A percentile compares a stretch with the other conserved stretches of the same genome.
phyloP scores from a whole-genome alignment of 2,329 filamentous ascomycete genomes.

The Monosporascus cannonballus region DNA sequence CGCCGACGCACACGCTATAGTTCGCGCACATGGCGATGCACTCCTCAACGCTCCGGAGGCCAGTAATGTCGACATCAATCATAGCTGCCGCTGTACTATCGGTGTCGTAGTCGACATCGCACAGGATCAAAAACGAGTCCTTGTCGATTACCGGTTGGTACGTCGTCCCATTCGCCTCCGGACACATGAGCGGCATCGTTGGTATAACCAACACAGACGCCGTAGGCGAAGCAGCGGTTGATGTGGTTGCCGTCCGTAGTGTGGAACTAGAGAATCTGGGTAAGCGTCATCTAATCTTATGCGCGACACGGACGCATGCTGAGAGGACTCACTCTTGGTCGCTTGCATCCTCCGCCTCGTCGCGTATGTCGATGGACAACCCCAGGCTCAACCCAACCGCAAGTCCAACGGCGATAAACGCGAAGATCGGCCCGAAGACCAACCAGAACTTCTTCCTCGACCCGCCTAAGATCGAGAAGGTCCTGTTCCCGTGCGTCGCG shows the following conservation, averaged over 20 bases:
- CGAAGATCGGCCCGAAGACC: conserved; percentile 17
- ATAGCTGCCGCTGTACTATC: conserved; percentile 14
- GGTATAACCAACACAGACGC: background rate
- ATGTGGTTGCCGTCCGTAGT: background rate
- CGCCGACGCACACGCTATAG: conserved; percentile 24
- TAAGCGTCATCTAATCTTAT: background rate
- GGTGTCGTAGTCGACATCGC: conserved; percentile 29
- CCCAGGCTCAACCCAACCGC: conserved; percentile 21
- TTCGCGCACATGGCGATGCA: conserved; percentile 27
- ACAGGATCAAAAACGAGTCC: conserved; percentile 26
- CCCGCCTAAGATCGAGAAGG: conserved; percentile 12
- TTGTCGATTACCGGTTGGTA: conserved; percentile 14
- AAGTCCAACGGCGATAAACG: conserved; percentile 16
- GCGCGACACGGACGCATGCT: background rate
- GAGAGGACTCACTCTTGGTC: background rate
- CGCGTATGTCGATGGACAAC: conserved; percentile 2
- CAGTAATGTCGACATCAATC: conserved; percentile 20
- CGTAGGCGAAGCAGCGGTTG: background rate
- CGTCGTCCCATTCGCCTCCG: conserved; percentile 28
- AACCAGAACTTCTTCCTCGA: conserved; percentile 18
- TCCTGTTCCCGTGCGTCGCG: background rate
- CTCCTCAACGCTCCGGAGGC: conserved; percentile 20
- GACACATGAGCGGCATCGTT: conserved; percentile 19
- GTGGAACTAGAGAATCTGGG: background rate
- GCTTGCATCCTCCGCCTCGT: background rate